Conservation (phyloP, 768 basidiomycete genomes). For the Termitomyces sp. region DNA sequence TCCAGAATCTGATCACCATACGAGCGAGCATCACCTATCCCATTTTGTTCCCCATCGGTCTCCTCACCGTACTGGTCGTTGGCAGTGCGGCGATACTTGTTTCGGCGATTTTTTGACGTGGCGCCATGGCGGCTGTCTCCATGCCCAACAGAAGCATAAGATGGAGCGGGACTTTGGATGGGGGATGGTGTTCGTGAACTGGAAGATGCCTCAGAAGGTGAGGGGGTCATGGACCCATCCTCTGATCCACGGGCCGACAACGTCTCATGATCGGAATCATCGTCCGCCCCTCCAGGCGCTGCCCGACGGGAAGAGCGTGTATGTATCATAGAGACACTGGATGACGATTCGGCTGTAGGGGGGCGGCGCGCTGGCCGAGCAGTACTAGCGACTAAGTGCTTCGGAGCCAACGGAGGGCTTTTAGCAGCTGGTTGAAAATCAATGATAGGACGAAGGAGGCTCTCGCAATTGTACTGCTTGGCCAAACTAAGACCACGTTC, state of each 20-base stretch:
- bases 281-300: constrained; percentile 40
- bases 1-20: constrained; percentile 97
- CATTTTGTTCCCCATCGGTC: constrained; percentile 48
- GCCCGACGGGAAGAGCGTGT: constrained; percentile 65
- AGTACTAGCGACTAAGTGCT: constrained; percentile 83
- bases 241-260: constrained; percentile 75
- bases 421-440: constrained; percentile 88
- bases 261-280: constrained; percentile 60
- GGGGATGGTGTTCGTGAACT: constrained; percentile 95
- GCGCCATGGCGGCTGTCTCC: constrained; percentile 35
- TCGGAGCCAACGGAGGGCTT: constrained; percentile 93
- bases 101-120: constrained; percentile 34
- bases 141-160: constrained; percentile 38
- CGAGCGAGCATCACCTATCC: constrained; percentile 50
- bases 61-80: constrained; percentile 44
- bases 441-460: constrained; percentile 84
- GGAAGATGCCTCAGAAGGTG: constrained; percentile 79
- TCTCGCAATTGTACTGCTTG: constrained; percentile 91
- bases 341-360: constrained; percentile 31
- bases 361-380: constrained; percentile 48
- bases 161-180: constrained; percentile 55
- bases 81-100: constrained; percentile 42
- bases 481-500: constrained; percentile 84
- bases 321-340: constrained; percentile 34
- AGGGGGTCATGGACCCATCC: constrained; percentile 88